phyloP scores from a whole-genome alignment of 2,329 filamentous ascomycete species.

The Penicillium hordei region DNA sequence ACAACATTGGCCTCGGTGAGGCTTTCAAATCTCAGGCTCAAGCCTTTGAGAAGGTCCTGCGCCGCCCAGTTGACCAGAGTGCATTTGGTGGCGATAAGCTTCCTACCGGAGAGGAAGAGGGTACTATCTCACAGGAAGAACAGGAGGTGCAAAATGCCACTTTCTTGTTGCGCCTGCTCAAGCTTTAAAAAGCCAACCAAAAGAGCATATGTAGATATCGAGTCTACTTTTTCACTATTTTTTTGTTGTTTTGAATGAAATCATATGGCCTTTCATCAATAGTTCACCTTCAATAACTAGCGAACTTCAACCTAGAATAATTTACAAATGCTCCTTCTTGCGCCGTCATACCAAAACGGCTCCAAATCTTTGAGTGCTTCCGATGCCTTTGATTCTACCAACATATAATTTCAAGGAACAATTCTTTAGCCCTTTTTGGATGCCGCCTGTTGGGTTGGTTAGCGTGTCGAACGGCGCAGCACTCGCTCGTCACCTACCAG shows the following conservation, averaged over 20 bases:
- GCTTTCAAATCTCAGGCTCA: slow-evolving; percentile 68
- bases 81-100: slow-evolving; percentile 59
- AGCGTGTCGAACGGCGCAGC: neutral
- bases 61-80: slow-evolving; percentile 73
- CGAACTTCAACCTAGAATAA: neutral
- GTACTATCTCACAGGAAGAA: slow-evolving; percentile 75
- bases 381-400: neutral
- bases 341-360: neutral
- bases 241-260: slow-evolving; percentile 5
- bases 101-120: slow-evolving; percentile 53
- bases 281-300: neutral
- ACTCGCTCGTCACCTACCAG: slow-evolving; percentile 58
- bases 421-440: slow-evolving; percentile 49
- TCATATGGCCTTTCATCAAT: slow-evolving; percentile 2
- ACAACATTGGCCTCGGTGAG: slow-evolving; percentile 68
- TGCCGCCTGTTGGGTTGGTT: slow-evolving; percentile 46
- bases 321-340: neutral
- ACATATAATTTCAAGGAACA: neutral
- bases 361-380: neutral
- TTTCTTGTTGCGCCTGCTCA: slow-evolving; percentile 73
- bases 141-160: slow-evolving; percentile 83
- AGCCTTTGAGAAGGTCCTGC: slow-evolving; percentile 73
- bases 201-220: slow-evolving; percentile 10
- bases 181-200: slow-evolving; percentile 54
- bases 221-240: slow-evolving; percentile 4